phyloP scores from a whole-genome alignment of 768 basidiomycete genomes.

The Boletus huronensis region DNA sequence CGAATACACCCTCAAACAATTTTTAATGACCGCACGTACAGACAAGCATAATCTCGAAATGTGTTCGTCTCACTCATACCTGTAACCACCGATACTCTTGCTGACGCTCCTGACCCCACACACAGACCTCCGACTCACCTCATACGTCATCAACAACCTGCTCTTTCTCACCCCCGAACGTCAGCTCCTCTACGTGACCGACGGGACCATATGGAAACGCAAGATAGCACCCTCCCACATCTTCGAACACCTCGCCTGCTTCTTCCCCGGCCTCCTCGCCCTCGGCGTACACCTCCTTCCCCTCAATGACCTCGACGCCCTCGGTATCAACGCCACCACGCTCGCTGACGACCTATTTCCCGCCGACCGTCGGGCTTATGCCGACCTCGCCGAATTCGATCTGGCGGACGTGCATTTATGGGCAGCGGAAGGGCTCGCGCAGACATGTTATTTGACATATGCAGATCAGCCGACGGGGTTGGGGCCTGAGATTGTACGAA shows the following conservation, averaged over 20 bases:
- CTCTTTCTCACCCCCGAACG: constrained; percentile 19
- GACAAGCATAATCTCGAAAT: constrained; percentile 61
- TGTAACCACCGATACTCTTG: not conserved
- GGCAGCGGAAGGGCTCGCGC: constrained; percentile 74
- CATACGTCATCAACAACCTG: constrained; percentile 57
- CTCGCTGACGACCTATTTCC: constrained; percentile 29
- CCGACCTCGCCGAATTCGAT: constrained; percentile 41
- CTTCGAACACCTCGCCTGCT: constrained; percentile 75
- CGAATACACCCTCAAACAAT: constrained; percentile 74
- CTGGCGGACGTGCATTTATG: constrained; percentile 63
- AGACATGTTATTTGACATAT: constrained; percentile 69
- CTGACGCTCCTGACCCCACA: not conserved
- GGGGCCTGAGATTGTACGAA: constrained; percentile 49
- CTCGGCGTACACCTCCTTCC: constrained; percentile 65
- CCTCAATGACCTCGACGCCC: constrained; percentile 45
- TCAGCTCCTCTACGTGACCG: constrained; percentile 55
- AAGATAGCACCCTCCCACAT: constrained; percentile 38
- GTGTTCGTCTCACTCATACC: constrained; percentile 44
- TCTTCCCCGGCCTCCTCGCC: constrained; percentile 72
- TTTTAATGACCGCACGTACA: constrained; percentile 58
- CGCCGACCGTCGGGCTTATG: constrained; percentile 28
- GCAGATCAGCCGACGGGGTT: constrained; percentile 68
- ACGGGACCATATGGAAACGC: constrained; percentile 31
- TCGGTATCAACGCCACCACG: constrained; percentile 43
- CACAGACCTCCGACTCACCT: constrained; percentile 58